Conservation (phyloP, 495 filamentous ascomycete species). For the Podospora comata region DNA sequence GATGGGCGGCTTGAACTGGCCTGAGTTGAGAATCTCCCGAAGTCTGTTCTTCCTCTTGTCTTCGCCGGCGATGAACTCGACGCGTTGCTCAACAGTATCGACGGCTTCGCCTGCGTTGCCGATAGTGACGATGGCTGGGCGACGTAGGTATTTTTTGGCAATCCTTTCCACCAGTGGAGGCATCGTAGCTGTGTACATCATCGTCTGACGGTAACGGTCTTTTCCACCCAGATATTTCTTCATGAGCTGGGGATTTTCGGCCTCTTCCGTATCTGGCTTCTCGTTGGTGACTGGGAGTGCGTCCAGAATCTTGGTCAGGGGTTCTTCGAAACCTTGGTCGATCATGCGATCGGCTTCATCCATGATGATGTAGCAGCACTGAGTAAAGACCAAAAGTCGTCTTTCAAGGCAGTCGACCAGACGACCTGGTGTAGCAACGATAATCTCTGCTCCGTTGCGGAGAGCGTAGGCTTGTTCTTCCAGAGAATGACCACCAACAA, state of each 20-base stretch:
- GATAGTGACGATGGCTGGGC: conserved; percentile 92
- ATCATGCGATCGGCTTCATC: conserved; percentile 99
- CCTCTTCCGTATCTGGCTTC: conserved; percentile 93
- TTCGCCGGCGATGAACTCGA: conserved; percentile 88
- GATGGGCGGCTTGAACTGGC: conserved; percentile 87
- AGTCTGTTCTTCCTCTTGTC: conserved; percentile 98
- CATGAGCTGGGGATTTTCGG: conserved; percentile 84
- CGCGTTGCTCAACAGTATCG: conserved; percentile 95
- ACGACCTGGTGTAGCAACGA: conserved; percentile 96
- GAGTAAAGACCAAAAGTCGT: conserved; percentile 82
- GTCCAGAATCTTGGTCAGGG: conserved; percentile 96
- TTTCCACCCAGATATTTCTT: conserved; percentile 74
- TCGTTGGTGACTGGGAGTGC: conserved; percentile 94
- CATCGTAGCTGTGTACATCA: conserved; percentile 99
- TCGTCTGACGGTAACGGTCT: conserved; percentile 92
- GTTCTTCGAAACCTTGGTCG: conserved; percentile 95
- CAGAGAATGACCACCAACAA: conserved; percentile 93
- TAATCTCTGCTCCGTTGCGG: conserved; percentile 95
- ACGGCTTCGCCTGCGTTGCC: conserved; percentile 96
- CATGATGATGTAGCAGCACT: conserved; percentile 96
- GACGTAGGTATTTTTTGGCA: conserved; percentile 89
- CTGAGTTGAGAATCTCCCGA: conserved; percentile 78
- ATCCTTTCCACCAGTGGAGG: conserved; percentile 90
- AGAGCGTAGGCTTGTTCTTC: conserved; percentile 93
- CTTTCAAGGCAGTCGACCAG: conserved; percentile 96